A percentile compares a stretch with the other conserved stretches of the same genome.
Evolutionary conservation across 345 rosid genomes (phyloP).

Genomic region (Aquilaria yunnanensis): DNA sequence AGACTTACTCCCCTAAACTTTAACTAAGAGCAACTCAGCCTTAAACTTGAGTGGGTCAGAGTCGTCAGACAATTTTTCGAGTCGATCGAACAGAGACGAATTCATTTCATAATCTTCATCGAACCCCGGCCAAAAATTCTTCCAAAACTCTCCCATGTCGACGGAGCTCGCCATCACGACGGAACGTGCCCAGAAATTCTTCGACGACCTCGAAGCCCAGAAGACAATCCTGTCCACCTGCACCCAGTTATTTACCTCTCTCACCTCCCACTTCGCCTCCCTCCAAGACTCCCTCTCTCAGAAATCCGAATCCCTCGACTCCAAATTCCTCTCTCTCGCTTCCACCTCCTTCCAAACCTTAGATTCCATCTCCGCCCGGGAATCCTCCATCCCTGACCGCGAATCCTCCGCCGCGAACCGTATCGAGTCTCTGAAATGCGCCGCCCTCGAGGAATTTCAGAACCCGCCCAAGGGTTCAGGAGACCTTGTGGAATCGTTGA

Average conservation of each 20-base stretch:
- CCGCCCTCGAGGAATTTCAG: slow-evolving; percentile 29
- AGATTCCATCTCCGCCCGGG: too few relatives aligned
- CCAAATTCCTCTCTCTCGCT: slow-evolving; percentile 31
- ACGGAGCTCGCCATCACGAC: slow-evolving; percentile 11
- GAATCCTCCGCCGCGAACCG: slow-evolving; percentile 13
- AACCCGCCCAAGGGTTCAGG: slow-evolving; percentile 5
- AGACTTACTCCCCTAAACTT: too few relatives aligned
- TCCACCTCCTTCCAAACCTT: slow-evolving; percentile 1
- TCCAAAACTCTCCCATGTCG: too few relatives aligned
- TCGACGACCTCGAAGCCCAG: slow-evolving; percentile 34
- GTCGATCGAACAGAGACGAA: too few relatives aligned
- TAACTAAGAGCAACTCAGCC: background rate
- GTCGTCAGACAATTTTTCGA: slow-evolving; percentile 15
- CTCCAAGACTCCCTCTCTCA: slow-evolving; percentile 28
- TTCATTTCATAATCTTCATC: too few relatives aligned
- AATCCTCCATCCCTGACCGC: too few relatives aligned
- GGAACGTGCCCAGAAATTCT: slow-evolving; percentile 34
- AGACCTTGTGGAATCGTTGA: slow-evolving; percentile 24
- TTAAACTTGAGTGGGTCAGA: background rate
- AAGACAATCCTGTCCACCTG: slow-evolving; percentile 34
- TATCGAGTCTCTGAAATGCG: slow-evolving; percentile 24
- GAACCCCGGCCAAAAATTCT: too few relatives aligned
- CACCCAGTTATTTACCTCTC: slow-evolving; percentile 34
- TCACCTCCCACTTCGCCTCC: slow-evolving; percentile 37
- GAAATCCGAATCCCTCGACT: slow-evolving; percentile 34